phyloP scores from a whole-genome alignment of 805 yeast genomes.

The Barnettozyma pratensis region DNA sequence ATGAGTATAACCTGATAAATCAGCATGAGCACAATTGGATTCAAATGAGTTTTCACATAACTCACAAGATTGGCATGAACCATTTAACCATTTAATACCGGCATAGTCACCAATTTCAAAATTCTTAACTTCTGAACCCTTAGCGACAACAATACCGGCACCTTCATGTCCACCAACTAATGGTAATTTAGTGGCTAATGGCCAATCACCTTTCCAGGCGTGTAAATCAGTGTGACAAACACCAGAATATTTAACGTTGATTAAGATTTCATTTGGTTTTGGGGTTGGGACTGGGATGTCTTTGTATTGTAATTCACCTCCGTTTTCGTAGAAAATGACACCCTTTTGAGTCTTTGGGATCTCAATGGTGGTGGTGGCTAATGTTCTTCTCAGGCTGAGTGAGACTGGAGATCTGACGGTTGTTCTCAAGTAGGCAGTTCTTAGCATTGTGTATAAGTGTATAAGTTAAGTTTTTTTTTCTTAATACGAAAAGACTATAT shows the following conservation, averaged over 20 bases:
- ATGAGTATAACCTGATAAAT: slow-evolving; percentile 50
- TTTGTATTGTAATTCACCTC: slow-evolving; percentile 43
- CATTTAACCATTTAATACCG: slow-evolving; percentile 69
- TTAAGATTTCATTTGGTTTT: slow-evolving; percentile 56
- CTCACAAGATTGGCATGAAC: slow-evolving; percentile 64
- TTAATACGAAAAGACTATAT: neutral
- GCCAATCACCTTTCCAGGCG: slow-evolving; percentile 40
- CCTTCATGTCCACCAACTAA: slow-evolving; percentile 75
- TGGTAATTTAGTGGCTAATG: slow-evolving; percentile 54
- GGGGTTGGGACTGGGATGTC: slow-evolving; percentile 58
- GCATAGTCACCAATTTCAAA: slow-evolving; percentile 64
- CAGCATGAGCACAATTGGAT: slow-evolving; percentile 67
- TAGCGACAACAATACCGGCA: slow-evolving; percentile 65
- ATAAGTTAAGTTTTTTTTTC: too few relatives aligned
- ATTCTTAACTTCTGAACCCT: slow-evolving; percentile 55
- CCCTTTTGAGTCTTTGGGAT: slow-evolving; percentile 50
- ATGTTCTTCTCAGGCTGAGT: slow-evolving; percentile 15
- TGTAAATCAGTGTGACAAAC: slow-evolving; percentile 74
- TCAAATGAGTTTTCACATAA: slow-evolving; percentile 55
- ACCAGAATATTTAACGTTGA: slow-evolving; percentile 68
- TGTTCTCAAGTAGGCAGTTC: slow-evolving; percentile 19
- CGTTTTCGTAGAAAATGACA: slow-evolving; percentile 46
- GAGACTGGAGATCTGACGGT: slow-evolving; percentile 18
- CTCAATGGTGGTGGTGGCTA: slow-evolving; percentile 25
- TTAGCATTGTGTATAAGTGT: slow-evolving; percentile 15